Percentiles rank a stretch among this genome's conserved stretches.
Evolutionary conservation across 257 asterid genomes (phyloP).

Genomic region (Solanum commersonii): DNA sequence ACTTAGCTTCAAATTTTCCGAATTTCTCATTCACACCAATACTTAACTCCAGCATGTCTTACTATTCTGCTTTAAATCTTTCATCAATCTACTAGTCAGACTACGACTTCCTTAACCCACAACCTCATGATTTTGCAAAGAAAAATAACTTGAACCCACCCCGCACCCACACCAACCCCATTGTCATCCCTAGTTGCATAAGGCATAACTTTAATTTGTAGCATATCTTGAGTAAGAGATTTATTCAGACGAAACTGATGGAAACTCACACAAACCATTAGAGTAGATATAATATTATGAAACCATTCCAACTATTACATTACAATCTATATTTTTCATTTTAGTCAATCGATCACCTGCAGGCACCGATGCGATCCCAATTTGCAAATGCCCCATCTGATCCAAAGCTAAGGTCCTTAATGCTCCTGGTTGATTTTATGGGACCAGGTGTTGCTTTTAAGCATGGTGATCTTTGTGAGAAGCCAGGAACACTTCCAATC

Average conservation of each 20-base stretch:
- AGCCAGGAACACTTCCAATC: constrained; percentile 29
- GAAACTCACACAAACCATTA: not conserved
- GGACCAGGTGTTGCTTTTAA: constrained; percentile 49
- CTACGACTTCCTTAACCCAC: not conserved
- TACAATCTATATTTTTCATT: not conserved
- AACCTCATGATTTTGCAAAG: too few species aligned
- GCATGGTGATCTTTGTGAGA: constrained; percentile 59
- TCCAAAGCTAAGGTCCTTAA: constrained; percentile 27
- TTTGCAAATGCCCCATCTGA: constrained; percentile 11
- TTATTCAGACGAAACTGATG: not conserved
- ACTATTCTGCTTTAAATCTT: not conserved
- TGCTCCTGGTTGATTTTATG: constrained; percentile 38
- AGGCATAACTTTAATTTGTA: not conserved
- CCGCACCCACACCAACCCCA: not conserved
- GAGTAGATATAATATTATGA: not conserved
- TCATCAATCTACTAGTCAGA: not conserved
- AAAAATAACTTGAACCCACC: too few species aligned
- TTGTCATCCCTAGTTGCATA: not conserved
- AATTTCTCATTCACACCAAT: not conserved
- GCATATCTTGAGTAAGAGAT: not conserved
- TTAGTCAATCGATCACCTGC: not conserved
- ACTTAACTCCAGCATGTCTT: not conserved
- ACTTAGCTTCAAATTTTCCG: not conserved
- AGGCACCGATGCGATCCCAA: not conserved
- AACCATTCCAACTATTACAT: not conserved